Base-by-base conservation (phyloP, 768 basidiomycete genomes). In the Mycena capillaripes region DNA sequence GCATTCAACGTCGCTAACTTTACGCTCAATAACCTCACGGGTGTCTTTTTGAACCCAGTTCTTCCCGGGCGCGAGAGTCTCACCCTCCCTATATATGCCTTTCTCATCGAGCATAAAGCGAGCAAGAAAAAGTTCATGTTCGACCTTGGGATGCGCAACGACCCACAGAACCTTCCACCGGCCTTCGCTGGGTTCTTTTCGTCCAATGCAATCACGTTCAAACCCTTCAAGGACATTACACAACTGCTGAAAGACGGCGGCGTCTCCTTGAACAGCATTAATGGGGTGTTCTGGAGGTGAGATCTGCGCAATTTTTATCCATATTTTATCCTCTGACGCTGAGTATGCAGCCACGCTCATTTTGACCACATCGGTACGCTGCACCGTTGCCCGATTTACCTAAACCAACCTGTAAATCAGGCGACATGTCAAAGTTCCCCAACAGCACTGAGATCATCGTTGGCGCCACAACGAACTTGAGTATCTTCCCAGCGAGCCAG, bases 351-450 rank as follows among this genome's bases (percentile, higher is more conserved):
- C 44, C 72, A 74, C 55, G 38, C 48, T 25, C 72, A 67, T 48
- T 55, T 67, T 4, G 66, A 67, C 34, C 57, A 59, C 32, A 67
- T 53, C 21, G 70, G 62, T 29, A 56, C 3, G 30, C n/a, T 32
- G 27, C 8, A 6, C 8, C 2, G 29, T 32, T 19, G 27, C 7
- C 53, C n/a, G n/a, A n/a, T 8, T 7, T 11, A 56, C 34, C 4
- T 30, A 32, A 56, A 29, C 29, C 30, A 65, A 71, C 23, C 34
- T 6, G 34, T n/a, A n/a, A n/a, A n/a, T n/a, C n/a, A n/a, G n/a
- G n/a, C n/a, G n/a, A n/a, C n/a, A 70, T 71, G 73, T 62, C 73
- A 12, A 71, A 57, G 38, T 74, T 70, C 14, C 69, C 69, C 10
- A 63, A 50, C 34, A 59, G 27, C 19, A 70, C 69, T 16, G 42